These are phyloP conservation scores for Colletotrichum lupini DNA, from an alignment of 2,329 filamentous ascomycete species.

Conservation along the genomic window DNA sequence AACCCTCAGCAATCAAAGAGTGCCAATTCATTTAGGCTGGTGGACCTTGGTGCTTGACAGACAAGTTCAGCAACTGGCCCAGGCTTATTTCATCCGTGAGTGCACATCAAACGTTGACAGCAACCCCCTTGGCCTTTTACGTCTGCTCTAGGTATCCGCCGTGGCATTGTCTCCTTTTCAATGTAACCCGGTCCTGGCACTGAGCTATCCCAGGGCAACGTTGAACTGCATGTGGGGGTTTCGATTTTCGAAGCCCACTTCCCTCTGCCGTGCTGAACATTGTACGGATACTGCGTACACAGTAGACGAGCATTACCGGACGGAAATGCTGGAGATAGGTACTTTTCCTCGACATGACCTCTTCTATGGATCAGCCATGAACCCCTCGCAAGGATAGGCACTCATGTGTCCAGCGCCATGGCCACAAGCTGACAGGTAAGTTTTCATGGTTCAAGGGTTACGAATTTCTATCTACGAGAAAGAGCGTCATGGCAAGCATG, in stretches of 20 bases:
- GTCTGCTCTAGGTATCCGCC: constrained; percentile 16
- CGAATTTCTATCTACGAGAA: background rate
- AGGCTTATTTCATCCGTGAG: constrained; percentile 14
- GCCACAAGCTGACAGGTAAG: background rate
- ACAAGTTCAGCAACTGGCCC: constrained; percentile 1
- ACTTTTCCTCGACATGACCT: background rate
- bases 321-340: background rate
- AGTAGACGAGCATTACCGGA: background rate
- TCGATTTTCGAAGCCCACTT: constrained; percentile 12
- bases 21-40: constrained; percentile 4
- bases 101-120: constrained; percentile 31
- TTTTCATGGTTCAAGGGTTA: constrained; percentile 27
- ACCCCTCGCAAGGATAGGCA: background rate
- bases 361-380: background rate
- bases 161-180: background rate
- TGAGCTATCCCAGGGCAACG: constrained; percentile 12
- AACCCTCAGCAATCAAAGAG: constrained; percentile 12
- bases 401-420: constrained; percentile 9
- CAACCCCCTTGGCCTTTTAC: constrained; percentile 22
- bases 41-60: constrained; percentile 1
- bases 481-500: constrained; percentile 23
- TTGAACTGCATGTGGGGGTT: constrained; percentile 23
- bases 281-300: background rate
- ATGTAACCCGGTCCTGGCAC: constrained; percentile 4
- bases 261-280: constrained; percentile 4